Percentiles rank a stretch among this genome's conserved stretches.
Evolutionary conservation across 192 early-diverging fungal genomes (phyloP).

Genomic region (Linnemannia zychae): DNA sequence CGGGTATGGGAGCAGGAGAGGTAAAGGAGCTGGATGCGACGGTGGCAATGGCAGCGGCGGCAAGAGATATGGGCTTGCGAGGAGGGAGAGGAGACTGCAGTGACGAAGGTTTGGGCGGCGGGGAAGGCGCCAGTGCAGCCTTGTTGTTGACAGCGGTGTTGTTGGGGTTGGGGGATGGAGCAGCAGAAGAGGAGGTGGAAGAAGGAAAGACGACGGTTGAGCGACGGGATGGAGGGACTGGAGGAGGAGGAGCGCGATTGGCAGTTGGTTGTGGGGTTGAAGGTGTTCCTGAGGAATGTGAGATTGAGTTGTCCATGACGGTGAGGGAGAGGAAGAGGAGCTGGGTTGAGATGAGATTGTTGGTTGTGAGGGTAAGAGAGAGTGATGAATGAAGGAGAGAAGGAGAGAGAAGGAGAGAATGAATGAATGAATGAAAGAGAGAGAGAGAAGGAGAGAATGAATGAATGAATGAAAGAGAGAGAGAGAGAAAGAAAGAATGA

Average conservation of each 20-base stretch:
- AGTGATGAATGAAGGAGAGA: neutral
- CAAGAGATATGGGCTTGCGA: slow-evolving; percentile 30
- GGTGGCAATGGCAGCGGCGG: slow-evolving; percentile 42
- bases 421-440: neutral
- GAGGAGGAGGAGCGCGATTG: slow-evolving; percentile 35
- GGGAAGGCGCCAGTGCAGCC: slow-evolving; percentile 30
- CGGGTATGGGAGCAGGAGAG: slow-evolving; percentile 32
- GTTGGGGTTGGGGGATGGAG: neutral
- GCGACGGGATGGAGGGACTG: slow-evolving; percentile 45
- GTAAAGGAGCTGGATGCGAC: slow-evolving; percentile 28
- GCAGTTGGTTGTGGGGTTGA: too few relatives aligned
- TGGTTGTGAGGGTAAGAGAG: neutral
- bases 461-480: neutral
- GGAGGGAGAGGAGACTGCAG: slow-evolving; percentile 38
- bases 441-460: neutral
- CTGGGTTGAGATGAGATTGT: too few relatives aligned
- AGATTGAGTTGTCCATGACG: slow-evolving; percentile 13
- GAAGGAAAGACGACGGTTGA: slow-evolving; percentile 24
- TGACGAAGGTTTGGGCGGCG: slow-evolving; percentile 43
- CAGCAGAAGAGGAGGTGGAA: neutral
- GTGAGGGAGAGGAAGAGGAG: neutral
- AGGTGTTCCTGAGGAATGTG: neutral
- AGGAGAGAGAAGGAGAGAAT: too few relatives aligned
- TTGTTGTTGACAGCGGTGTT: neutral
- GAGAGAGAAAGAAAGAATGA: neutral